These are phyloP conservation scores for Corylus americana DNA, from an alignment of 306 rosid species.

Conservation along the genomic window DNA sequence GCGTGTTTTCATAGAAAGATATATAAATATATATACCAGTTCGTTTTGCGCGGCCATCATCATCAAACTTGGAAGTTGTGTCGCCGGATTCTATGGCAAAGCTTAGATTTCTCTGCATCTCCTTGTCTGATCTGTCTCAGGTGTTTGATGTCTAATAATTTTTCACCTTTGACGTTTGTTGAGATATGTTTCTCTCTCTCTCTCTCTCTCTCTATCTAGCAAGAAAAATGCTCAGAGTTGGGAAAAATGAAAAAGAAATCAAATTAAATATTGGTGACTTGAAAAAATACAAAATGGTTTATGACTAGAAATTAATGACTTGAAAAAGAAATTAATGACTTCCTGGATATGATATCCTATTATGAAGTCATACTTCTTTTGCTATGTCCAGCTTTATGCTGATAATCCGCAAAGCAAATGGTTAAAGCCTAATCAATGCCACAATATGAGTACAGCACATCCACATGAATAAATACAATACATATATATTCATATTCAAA, in stretches of 20 bases:
- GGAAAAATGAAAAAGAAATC: too few species aligned
- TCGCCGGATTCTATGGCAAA: not conserved
- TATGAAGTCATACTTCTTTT: not conserved
- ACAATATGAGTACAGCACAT: too few species aligned
- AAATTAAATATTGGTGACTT: too few species aligned
- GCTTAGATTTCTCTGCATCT: not conserved
- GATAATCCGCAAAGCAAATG: too few species aligned
- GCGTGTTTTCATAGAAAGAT: not conserved
- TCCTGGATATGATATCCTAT: too few species aligned
- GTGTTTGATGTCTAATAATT: not conserved
- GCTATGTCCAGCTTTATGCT: too few species aligned
- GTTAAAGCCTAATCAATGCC: too few species aligned
- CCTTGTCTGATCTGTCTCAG: not conserved
- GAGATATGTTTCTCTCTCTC: too few species aligned
- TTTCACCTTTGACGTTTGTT: not conserved
- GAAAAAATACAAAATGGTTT: too few species aligned
- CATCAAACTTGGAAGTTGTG: slow-evolving; percentile 32
- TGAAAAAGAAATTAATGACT: too few species aligned
- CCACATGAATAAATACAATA: too few species aligned
- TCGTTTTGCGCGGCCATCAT: slow-evolving; percentile 41
- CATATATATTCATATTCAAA: too few species aligned
- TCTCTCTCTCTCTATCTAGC: not conserved
- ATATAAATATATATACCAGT: slow-evolving; percentile 28
- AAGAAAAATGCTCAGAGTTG: not conserved
- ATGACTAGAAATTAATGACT: not conserved